A percentile compares a stretch with the other conserved stretches of the same genome.
Conservation (phyloP, 148 eudicot genomes). For the Agrostemma githago region DNA sequence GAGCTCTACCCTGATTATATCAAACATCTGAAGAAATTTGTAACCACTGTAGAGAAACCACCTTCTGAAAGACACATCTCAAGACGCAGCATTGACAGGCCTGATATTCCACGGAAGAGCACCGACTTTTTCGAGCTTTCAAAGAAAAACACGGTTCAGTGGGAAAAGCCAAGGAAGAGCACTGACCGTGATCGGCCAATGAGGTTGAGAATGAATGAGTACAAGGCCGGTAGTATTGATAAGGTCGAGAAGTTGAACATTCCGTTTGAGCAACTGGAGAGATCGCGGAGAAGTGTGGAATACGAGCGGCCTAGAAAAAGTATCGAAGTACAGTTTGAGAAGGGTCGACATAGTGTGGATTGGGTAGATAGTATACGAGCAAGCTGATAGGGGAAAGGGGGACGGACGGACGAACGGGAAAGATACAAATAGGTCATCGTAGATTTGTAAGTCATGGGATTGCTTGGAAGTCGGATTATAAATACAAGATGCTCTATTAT, state of each 20-base stretch:
- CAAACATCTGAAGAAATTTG: conserved; percentile 79
- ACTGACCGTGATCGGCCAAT: conserved; percentile 27
- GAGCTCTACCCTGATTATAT: conserved; percentile 81
- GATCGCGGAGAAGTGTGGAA: conserved; percentile 85
- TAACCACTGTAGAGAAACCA: conserved; percentile 59
- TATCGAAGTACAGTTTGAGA: conserved; percentile 66
- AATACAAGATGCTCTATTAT: conserved; percentile 12
- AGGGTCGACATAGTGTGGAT: conserved; percentile 73
- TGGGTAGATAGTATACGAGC: conserved; percentile 71
- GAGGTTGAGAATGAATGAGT: conserved; percentile 41
- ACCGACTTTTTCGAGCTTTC: conserved; percentile 50
- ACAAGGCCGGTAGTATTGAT: conserved; percentile 52
- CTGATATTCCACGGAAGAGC: conserved; percentile 61
- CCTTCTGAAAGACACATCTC: conserved; percentile 60
- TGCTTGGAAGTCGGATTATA: conserved; percentile 9
- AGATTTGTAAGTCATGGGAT: conserved; percentile 21
- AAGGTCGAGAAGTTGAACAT: conserved; percentile 58
- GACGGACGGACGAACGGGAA: not conserved
- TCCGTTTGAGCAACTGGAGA: conserved; percentile 70
- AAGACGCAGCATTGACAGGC: conserved; percentile 57
- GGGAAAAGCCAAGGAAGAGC: conserved; percentile 58
- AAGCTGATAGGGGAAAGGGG: conserved; percentile 19
- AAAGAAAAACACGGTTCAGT: conserved; percentile 35
- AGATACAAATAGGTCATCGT: conserved; percentile 13
- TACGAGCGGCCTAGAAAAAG: conserved; percentile 64